Conservation (phyloP, 1,139 yeast species). For the Torulaspora globosa region DNA sequence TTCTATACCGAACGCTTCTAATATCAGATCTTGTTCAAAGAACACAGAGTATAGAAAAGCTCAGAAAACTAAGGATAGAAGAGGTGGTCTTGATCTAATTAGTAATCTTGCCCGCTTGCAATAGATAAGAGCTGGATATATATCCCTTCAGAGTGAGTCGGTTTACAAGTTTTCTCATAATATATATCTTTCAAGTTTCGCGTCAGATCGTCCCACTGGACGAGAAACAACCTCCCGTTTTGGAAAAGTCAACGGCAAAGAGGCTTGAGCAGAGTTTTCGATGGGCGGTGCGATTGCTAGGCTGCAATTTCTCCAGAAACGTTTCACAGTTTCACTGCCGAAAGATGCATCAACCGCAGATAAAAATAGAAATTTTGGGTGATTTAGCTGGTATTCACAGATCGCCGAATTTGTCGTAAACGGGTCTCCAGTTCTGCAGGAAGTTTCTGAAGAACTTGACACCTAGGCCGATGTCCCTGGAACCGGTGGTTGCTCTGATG, state of each 20-base stretch:
- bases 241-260: slow-evolving; percentile 1
- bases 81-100: neutral
- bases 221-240: slow-evolving; percentile 3
- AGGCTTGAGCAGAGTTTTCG: neutral
- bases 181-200: neutral
- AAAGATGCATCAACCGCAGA: neutral
- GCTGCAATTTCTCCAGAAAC: neutral
- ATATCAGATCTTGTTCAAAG: neutral
- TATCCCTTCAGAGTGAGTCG: neutral
- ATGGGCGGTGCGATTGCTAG: neutral
- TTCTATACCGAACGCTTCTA: neutral
- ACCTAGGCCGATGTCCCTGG: slow-evolving; percentile 65
- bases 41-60: neutral
- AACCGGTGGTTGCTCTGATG: slow-evolving; percentile 70
- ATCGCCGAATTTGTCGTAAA: slow-evolving; percentile 45
- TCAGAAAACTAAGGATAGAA: neutral
- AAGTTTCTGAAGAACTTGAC: slow-evolving; percentile 60
- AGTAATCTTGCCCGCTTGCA: neutral
- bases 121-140: neutral
- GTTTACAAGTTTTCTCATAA: neutral
- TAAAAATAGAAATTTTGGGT: slow-evolving; percentile 2
- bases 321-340: neutral
- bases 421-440: slow-evolving; percentile 55
- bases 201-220: slow-evolving; percentile 2
- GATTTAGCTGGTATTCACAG: slow-evolving; percentile 30